Evolutionary conservation across 2,329 filamentous ascomycete species (phyloP).

Genomic region (Lasiodiplodia hormozganensis): DNA sequence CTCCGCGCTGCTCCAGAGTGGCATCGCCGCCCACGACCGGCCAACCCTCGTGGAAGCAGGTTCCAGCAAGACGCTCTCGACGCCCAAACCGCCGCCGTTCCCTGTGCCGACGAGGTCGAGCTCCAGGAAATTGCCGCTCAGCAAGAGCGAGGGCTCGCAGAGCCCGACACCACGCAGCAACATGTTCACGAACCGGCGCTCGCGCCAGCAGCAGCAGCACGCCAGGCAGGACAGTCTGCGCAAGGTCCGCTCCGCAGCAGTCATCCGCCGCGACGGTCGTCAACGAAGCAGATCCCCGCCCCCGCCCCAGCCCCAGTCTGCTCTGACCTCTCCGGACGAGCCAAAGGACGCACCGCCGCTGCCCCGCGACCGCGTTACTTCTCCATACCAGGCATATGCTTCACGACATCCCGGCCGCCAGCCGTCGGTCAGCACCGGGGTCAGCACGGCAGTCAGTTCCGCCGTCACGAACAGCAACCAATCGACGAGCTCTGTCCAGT

Average conservation of each 20-base stretch:
- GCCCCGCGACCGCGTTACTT: conserved; percentile 74
- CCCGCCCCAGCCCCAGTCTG: conserved; percentile 13
- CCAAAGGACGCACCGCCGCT: conserved; percentile 71
- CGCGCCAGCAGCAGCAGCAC: conserved; percentile 52
- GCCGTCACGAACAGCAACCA: conserved; percentile 18
- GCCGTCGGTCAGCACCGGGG: conserved; percentile 59
- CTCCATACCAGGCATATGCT: conserved; percentile 48
- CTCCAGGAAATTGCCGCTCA: conserved; percentile 75
- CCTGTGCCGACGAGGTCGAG: conserved; percentile 90
- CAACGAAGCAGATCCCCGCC: conserved; percentile 64
- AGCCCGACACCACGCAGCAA: conserved; percentile 72
- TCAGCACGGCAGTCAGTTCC: conserved; percentile 63
- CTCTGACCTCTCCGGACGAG: conserved; percentile 61
- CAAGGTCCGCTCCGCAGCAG: conserved; percentile 84
- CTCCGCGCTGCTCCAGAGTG: conserved; percentile 80
- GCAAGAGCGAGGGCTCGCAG: conserved; percentile 75
- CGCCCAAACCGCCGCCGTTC: conserved; percentile 71
- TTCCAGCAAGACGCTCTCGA: conserved; percentile 45
- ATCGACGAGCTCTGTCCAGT: conserved; percentile 64
- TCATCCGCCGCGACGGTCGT: conserved; percentile 71
- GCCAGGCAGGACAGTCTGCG: conserved; percentile 69
- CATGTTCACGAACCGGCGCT: conserved; percentile 45
- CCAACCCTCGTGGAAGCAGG: conserved; percentile 65
- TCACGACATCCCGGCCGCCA: conserved; percentile 51
- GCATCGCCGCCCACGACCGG: conserved; percentile 72